Percentiles rank a stretch among this genome's conserved stretches.
Evolutionary conservation across 148 eudicot genomes (phyloP).

Genomic region (Diospyros kaki): DNA sequence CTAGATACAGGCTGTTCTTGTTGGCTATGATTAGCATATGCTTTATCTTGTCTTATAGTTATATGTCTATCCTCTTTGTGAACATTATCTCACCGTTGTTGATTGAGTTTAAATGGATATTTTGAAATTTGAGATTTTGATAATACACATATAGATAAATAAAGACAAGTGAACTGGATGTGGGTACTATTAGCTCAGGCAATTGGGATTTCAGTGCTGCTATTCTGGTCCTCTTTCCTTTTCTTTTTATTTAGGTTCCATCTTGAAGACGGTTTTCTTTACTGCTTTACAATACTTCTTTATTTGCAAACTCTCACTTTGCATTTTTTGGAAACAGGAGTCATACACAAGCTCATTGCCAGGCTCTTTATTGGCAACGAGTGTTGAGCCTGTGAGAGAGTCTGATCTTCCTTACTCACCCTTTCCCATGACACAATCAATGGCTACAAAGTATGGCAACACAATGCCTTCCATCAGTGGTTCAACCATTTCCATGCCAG

Average conservation of each 20-base stretch:
- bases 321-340: conserved; percentile 33
- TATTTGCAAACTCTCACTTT: neutral
- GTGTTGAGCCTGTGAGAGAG: conserved; percentile 61
- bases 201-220: neutral
- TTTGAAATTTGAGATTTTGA: neutral
- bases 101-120: neutral
- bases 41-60: too few species aligned
- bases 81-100: neutral
- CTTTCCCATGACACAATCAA: conserved; percentile 58
- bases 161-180: neutral
- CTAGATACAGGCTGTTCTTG: too few species aligned
- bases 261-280: neutral
- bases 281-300: neutral
- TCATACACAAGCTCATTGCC: conserved; percentile 63
- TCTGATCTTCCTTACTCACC: conserved; percentile 71
- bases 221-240: too few species aligned
- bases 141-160: neutral
- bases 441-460: conserved; percentile 56
- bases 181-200: neutral
- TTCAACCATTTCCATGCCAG: conserved; percentile 64
- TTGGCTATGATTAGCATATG: too few species aligned
- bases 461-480: conserved; percentile 52
- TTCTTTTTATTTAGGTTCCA: too few species aligned
- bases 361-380: conserved; percentile 57
- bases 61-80: too few species aligned